Conservation (phyloP, 345 rosid genomes). For the Angophora floribunda region DNA sequence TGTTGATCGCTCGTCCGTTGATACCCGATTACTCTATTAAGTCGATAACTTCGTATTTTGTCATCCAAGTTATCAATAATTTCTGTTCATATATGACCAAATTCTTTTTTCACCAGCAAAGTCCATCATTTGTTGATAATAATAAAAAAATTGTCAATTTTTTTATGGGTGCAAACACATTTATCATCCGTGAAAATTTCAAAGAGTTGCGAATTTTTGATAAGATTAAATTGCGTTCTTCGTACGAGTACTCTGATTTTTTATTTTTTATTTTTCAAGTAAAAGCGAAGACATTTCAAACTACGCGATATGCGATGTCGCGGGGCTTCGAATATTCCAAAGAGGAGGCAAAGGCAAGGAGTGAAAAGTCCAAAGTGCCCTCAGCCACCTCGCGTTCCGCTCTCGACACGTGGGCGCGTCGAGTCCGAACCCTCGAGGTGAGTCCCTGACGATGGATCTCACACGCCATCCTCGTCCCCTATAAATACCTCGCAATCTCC, state of each 20-base stretch:
- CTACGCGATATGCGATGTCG: background rate
- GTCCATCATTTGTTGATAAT: accelerated
- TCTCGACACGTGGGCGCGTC: background rate
- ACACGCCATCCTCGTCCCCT: background rate
- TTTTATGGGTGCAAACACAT: too few relatives aligned
- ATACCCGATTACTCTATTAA: accelerated
- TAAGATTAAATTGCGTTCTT: background rate
- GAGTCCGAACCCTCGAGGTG: background rate
- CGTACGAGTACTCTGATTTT: too few relatives aligned
- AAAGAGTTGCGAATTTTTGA: background rate
- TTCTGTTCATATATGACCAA: accelerated
- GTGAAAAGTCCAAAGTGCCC: background rate
- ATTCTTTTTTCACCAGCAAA: accelerated
- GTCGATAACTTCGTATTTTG: accelerated
- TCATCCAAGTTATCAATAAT: accelerated
- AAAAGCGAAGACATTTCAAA: background rate
- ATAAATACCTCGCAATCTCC: background rate
- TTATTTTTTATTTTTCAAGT: background rate
- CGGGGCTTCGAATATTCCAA: background rate
- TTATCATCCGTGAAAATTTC: background rate
- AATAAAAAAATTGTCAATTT: background rate
- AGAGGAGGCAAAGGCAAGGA: background rate
- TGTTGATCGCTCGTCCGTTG: accelerated
- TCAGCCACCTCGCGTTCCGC: accelerated
- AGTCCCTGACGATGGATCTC: background rate